A percentile compares a stretch with the other conserved stretches of the same genome.
phyloP scores from a whole-genome alignment of 257 asterid species.

The Fraxinus americana region DNA sequence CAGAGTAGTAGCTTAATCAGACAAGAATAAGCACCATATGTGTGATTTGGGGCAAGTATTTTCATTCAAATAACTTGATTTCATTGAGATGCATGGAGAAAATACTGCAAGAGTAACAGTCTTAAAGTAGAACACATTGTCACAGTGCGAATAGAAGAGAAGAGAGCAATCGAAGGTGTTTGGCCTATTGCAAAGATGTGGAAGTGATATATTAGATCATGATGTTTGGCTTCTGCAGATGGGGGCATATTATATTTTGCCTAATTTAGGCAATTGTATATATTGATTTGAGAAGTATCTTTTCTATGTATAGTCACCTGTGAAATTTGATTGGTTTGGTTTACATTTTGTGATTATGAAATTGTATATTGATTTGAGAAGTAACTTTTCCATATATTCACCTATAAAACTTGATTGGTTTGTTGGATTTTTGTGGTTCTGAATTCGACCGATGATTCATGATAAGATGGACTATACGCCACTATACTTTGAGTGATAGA shows the following conservation, averaged over 20 bases:
- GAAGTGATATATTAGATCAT: conserved; percentile 25
- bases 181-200: background rate
- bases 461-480: background rate
- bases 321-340: background rate
- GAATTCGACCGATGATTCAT: background rate
- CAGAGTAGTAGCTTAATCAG: conserved; percentile 8
- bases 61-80: conserved; percentile 1
- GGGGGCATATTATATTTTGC: conserved; percentile 15
- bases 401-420: background rate
- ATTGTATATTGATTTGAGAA: background rate
- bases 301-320: background rate
- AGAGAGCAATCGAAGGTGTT: conserved; percentile 22
- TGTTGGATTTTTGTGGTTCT: background rate
- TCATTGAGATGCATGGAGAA: background rate
- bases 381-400: background rate
- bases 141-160: conserved; percentile 3
- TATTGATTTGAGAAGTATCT: conserved; percentile 3
- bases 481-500: no score
- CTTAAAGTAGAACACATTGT: background rate
- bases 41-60: background rate
- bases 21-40: conserved; percentile 20
- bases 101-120: conserved; percentile 4
- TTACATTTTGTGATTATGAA: background rate
- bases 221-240: conserved; percentile 9
- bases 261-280: conserved; percentile 22